Conservation (phyloP, 2,329 filamentous ascomycete species). For the Capronia epimyces region DNA sequence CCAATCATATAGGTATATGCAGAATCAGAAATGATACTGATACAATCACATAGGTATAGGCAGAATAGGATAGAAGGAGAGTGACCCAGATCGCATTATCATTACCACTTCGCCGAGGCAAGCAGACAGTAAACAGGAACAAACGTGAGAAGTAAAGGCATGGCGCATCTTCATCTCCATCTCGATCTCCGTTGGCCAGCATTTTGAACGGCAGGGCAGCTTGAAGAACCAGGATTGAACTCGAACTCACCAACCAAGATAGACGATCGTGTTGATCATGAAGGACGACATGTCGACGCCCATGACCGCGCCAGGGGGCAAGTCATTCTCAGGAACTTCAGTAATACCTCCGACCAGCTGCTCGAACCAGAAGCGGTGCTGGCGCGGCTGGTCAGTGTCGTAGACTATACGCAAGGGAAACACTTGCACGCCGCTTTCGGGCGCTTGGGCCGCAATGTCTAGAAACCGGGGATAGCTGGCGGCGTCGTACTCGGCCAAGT, state of each 20-base stretch:
- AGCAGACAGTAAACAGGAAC: too few species aligned
- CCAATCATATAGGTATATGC: too few species aligned
- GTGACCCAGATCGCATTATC: too few species aligned
- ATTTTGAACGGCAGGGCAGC: too few species aligned
- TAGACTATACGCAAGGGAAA: slow-evolving; percentile 27
- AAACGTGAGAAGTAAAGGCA: too few species aligned
- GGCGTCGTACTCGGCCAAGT: slow-evolving; percentile 24
- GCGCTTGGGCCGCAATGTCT: neutral
- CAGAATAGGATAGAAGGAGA: too few species aligned
- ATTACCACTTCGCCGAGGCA: too few species aligned
- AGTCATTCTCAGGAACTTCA: slow-evolving; percentile 6
- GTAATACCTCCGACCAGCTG: slow-evolving; percentile 61
- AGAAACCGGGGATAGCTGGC: slow-evolving; percentile 54
- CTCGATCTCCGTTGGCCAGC: too few species aligned
- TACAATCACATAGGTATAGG: too few species aligned
- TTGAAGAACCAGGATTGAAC: slow-evolving; percentile 56
- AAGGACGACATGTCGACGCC: slow-evolving; percentile 67
- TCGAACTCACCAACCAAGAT: slow-evolving; percentile 76
- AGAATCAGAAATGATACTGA: too few species aligned
- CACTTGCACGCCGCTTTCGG: slow-evolving; percentile 58
- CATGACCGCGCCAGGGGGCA: slow-evolving; percentile 2
- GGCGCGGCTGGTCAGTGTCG: slow-evolving; percentile 29
- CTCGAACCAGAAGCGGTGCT: slow-evolving; percentile 51
- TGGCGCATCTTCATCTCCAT: too few species aligned
- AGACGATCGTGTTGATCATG: slow-evolving; percentile 83